Base-by-base conservation (phyloP, 1,139 yeast species). In the Saccharomyces hybrid region DNA sequence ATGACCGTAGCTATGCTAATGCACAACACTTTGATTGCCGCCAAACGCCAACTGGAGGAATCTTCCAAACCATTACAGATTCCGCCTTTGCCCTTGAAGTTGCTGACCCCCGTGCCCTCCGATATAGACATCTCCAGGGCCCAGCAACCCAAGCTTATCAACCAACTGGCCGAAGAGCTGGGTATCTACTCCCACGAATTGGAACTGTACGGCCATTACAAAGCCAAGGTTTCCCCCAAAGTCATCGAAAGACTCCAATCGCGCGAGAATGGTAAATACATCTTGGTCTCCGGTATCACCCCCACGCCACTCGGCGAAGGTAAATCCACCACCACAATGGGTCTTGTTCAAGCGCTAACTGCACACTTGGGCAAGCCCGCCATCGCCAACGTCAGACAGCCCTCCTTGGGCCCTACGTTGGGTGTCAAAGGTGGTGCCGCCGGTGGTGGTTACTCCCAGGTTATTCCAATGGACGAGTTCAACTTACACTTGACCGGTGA, bases 381-480 rank as follows among this genome's bases (percentile, higher is more conserved):
- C 21, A 86, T 93, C 70, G 99, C 99, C 59, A 91, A 89, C 70
- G 97, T 93, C 56, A 86, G 99, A 75, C 99, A 93, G 73, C 99
- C 99, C 48, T 87, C 96, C 16, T 91, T 93, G 97, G 99, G 99
- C 53, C 99, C 99, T 58, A 93, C 99, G 21, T 93, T 93, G 68
- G 99, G 99, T 74, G 90, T 93, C 70, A 93, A 91, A 75, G 98
- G 98, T 71, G 99, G 99, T 74, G 99, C 99, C 60, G 98, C 99
- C 19, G 99, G 99, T 70, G 99, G 99, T 71, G 99, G 99, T 58
- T 93, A 91, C 75, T 86, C 98, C 8, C 98, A 93, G 76, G 98
- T 93, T 52, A 90, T 93, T 68, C 99, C 99, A 60, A 93, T 93
- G 99, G 99, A 93, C 72, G 99, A 93, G 74, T 93, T 93, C 79